These are phyloP conservation scores for Pulveroboletus sp. DNA, from an alignment of 768 basidiomycete genomes.

Conservation along the genomic window DNA sequence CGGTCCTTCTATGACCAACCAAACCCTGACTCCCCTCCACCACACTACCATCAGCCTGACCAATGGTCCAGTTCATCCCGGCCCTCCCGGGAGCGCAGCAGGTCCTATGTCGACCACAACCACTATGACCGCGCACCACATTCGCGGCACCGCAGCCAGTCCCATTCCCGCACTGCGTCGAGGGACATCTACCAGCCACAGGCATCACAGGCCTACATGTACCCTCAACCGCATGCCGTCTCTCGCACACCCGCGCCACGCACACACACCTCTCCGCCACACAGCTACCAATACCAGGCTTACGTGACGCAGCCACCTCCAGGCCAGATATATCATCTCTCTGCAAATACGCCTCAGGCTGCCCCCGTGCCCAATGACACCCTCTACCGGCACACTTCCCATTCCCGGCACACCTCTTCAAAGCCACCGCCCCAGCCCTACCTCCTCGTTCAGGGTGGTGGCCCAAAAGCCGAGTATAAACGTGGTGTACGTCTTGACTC, in stretches of 20 bases:
- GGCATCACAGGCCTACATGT: constrained; percentile 8
- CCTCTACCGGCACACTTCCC: constrained; percentile 14
- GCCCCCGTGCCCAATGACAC: constrained; percentile 16
- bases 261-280: constrained; percentile 17
- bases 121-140: constrained; percentile 16
- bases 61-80: constrained; percentile 22
- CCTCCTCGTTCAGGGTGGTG: constrained; percentile 23
- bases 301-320: constrained; percentile 28
- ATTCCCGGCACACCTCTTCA: constrained; percentile 22
- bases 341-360: constrained; percentile 10
- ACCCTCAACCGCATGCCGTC: constrained; percentile 16
- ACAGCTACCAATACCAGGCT: constrained; percentile 17
- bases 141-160: constrained; percentile 22
- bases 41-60: constrained; percentile 11
- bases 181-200: constrained; percentile 19
- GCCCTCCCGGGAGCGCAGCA: constrained; percentile 22
- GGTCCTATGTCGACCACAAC: constrained; percentile 22
- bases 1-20: constrained; percentile 27
- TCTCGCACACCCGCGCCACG: constrained; percentile 16
- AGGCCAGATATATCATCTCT: constrained; percentile 23
- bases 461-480: constrained; percentile 31
- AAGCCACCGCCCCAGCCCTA: constrained; percentile 26
- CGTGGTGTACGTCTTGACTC: constrained; percentile 26
- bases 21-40: neutral
- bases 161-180: constrained; percentile 23